A percentile compares a stretch with the other conserved stretches of the same genome.
phyloP scores from a whole-genome alignment of 495 filamentous ascomycete species.

The Melanomma pulvis-pyrius region DNA sequence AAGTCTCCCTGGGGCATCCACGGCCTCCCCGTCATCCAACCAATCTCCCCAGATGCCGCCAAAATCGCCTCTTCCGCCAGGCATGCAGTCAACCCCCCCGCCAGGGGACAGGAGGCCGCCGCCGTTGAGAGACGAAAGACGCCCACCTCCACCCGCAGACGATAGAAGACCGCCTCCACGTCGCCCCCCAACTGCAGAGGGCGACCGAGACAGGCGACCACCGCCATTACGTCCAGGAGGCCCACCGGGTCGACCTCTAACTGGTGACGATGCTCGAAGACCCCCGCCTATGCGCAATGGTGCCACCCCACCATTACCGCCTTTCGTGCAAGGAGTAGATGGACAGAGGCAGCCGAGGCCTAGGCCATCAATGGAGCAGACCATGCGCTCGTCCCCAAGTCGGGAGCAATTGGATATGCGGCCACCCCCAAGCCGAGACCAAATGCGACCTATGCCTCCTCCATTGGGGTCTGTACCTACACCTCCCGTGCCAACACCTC shows the following conservation, averaged over 20 bases:
- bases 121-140: conserved; percentile 14
- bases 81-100: conserved; percentile 11
- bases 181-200: conserved; percentile 19
- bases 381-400: conserved; percentile 36
- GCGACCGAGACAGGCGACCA: conserved; percentile 1
- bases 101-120: conserved; percentile 11
- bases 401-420: conserved; percentile 35
- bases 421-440: conserved; percentile 34
- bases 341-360: conserved; percentile 26
- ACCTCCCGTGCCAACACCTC: background rate
- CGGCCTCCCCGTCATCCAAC: background rate
- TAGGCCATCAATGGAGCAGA: conserved; percentile 37
- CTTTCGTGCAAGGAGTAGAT: conserved; percentile 20
- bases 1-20: background rate
- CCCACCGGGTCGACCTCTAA: conserved; percentile 3
- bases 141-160: conserved; percentile 15
- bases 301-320: conserved; percentile 19
- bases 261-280: conserved; percentile 18
- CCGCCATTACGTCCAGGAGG: background rate
- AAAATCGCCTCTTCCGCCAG: conserved; percentile 21
- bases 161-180: conserved; percentile 14
- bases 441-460: conserved; percentile 30
- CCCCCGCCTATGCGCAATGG: conserved; percentile 18
- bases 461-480: background rate
- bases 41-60: conserved; percentile 16